Conservation (phyloP, 768 basidiomycete genomes). For the Pholiota microspora region DNA sequence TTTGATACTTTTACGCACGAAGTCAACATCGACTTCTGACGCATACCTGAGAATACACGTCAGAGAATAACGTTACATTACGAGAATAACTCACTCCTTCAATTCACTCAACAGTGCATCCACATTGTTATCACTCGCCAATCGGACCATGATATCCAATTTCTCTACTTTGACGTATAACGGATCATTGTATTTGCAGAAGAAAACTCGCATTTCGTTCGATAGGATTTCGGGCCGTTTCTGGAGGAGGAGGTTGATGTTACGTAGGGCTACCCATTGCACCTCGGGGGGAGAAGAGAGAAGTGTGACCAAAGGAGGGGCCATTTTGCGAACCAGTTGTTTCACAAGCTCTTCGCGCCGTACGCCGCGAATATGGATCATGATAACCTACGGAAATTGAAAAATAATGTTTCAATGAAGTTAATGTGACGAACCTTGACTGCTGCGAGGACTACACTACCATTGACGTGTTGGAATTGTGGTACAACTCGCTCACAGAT, state of each 20-base stretch:
- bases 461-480: conserved; percentile 97
- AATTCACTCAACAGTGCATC: conserved; percentile 94
- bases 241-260: conserved; percentile 95
- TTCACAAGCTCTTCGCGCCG: conserved; percentile 80
- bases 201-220: conserved; percentile 98
- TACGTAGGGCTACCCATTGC: conserved; percentile 96
- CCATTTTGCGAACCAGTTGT: conserved; percentile 93
- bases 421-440: conserved; percentile 64
- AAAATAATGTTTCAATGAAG: not conserved
- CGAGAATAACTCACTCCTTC: conserved; percentile 74
- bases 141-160: conserved; percentile 95
- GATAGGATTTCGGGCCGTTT: conserved; percentile 87
- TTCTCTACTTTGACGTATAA: conserved; percentile 99
- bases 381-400: conserved; percentile 68
- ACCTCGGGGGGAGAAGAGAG: conserved; percentile 96
- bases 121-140: conserved; percentile 89
- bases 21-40: conserved; percentile 97
- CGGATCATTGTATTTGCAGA: conserved; percentile 99
- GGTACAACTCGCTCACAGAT: conserved; percentile 98
- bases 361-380: conserved; percentile 93
- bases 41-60: too few species aligned
- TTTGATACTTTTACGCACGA: conserved; percentile 91
- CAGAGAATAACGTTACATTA: not conserved
- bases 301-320: conserved; percentile 92
- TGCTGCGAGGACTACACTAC: conserved; percentile 93